Evolutionary conservation across 2,329 filamentous ascomycete species (phyloP).

Genomic region (Parastagonospora nodorum): DNA sequence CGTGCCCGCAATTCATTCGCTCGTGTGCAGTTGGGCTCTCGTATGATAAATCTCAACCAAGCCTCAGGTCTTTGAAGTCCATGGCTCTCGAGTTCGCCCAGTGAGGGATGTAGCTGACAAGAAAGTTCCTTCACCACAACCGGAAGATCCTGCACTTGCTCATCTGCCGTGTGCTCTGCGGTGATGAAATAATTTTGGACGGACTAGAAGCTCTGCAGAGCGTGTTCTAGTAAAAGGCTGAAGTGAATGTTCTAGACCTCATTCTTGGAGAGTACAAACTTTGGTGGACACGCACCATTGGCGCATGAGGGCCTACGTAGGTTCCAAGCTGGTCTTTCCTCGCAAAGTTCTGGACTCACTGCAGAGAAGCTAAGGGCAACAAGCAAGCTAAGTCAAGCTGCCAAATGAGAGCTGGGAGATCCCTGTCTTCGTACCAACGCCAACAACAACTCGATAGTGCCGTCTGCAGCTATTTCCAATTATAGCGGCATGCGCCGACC

Average conservation of each 20-base stretch:
- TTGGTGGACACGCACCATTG: too few species aligned
- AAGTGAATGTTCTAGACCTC: too few species aligned
- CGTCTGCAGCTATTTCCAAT: slow-evolving; percentile 6
- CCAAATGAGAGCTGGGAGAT: slow-evolving; percentile 1
- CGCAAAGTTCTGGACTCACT: too few species aligned
- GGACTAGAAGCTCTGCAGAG: too few species aligned
- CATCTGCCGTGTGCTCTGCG: not conserved
- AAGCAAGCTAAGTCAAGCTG: not conserved
- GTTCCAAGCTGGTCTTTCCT: too few species aligned
- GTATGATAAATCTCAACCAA: not conserved
- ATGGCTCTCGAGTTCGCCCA: not conserved
- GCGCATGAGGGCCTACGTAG: too few species aligned
- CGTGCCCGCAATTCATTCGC: slow-evolving; percentile 2
- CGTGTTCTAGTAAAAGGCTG: too few species aligned
- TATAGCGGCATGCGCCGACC: not conserved
- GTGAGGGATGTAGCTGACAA: not conserved
- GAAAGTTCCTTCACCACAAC: not conserved
- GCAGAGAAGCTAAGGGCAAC: too few species aligned
- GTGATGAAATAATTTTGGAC: too few species aligned
- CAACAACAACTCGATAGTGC: slow-evolving; percentile 16
- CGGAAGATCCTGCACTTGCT: too few species aligned
- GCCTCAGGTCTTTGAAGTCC: slow-evolving; percentile 5
- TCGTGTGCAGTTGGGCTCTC: not conserved
- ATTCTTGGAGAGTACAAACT: too few species aligned
- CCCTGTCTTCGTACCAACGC: slow-evolving; percentile 3